Evolutionary conservation across 1,284 basidiomycete genomes (phyloP).

Genomic region (Singerocomus rubriflavus): DNA sequence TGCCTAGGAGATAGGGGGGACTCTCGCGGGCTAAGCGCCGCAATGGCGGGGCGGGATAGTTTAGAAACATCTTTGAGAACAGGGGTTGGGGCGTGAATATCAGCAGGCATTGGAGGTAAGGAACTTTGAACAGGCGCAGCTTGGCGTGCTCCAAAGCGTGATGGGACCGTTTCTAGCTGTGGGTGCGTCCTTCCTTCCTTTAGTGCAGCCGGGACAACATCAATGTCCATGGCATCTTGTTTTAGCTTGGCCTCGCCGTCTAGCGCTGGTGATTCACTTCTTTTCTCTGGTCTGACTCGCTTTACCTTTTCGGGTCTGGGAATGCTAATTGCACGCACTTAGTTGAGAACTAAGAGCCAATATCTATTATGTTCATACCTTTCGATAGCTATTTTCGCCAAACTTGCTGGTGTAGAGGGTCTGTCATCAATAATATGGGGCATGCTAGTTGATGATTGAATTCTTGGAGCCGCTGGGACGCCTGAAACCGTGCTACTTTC

Average conservation of each 20-base stretch:
- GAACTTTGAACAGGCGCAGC: conserved; percentile 13
- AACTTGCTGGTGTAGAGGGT: conserved; percentile 29
- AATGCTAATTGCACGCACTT: conserved; percentile 42
- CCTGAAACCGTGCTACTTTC: conserved; percentile 28
- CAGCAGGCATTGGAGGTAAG: conserved; percentile 13
- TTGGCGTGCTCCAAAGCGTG: conserved; percentile 28
- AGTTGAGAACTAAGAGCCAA: conserved; percentile 1
- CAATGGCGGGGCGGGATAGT: conserved; percentile 13
- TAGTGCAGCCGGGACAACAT: conserved; percentile 19
- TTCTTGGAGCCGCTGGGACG: conserved; percentile 57
- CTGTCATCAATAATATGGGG: conserved; percentile 21
- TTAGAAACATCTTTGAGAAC: conserved; percentile 23
- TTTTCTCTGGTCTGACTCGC: conserved; percentile 57
- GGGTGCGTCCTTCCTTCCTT: conserved; percentile 25
- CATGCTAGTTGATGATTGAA: conserved; percentile 40
- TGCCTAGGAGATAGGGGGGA: conserved; percentile 41
- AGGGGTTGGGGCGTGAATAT: conserved; percentile 19
- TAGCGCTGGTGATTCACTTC: conserved; percentile 42
- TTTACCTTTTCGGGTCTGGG: conserved; percentile 76
- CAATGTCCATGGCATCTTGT: conserved; percentile 42
- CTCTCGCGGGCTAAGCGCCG: conserved; percentile 36
- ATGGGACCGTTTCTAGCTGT: conserved; percentile 16
- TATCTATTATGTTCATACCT: conserved; percentile 45
- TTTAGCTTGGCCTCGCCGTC: conserved; percentile 28
- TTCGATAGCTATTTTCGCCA: conserved; percentile 60